Base-by-base conservation (phyloP, 306 rosid species). In the Rubus idaeus region DNA sequence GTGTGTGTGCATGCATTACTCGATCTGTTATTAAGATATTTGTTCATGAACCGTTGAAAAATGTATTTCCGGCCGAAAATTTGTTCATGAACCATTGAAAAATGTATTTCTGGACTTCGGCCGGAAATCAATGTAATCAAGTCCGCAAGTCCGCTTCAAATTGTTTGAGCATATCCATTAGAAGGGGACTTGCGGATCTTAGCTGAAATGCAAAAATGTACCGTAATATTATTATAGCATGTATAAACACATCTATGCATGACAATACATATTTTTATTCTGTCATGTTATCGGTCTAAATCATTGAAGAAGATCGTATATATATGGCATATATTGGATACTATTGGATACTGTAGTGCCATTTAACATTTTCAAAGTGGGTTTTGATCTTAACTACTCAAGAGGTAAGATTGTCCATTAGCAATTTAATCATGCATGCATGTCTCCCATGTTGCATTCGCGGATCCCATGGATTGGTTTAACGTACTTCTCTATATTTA, bases 371-470 rank as follows among this genome's bases (percentile, higher is more conserved):
- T 21, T n/a, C 61, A 8, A n/a, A n/a, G 16, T 58, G 45, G 13
- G 47, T 51, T 51, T 52, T 50, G 23, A 3, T 57, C 10, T 20
- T 20, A 8, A 56, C 30, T 47, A 47, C 61, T 20, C 11, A 56
- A n/a, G 35, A 30, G 35, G 35, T 30, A 17, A 52, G 58, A 55
- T 7, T 2, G 7, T 2, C 26, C 4, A 8, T 55, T 55, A n/a
- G 26, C 3, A 57, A 57, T 2, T 4, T 58, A 35, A 62, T 62
- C 44, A 62, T 35, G 14, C 68, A 44, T 67, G 55, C 52, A 12
- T 68, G 73, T 45, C 53, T 45, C 61, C 9, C 62, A 70, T 35
- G 64, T 37, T 52, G 41, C 77, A 74, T n/a, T 44, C 53, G 66
- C 64, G 77, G 77, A 14, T 58, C 17, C 16, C 41, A 74, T 73